Evolutionary conservation across 2,329 filamentous ascomycete genomes (phyloP).

Genomic region (Aspergillus sclerotialis): DNA sequence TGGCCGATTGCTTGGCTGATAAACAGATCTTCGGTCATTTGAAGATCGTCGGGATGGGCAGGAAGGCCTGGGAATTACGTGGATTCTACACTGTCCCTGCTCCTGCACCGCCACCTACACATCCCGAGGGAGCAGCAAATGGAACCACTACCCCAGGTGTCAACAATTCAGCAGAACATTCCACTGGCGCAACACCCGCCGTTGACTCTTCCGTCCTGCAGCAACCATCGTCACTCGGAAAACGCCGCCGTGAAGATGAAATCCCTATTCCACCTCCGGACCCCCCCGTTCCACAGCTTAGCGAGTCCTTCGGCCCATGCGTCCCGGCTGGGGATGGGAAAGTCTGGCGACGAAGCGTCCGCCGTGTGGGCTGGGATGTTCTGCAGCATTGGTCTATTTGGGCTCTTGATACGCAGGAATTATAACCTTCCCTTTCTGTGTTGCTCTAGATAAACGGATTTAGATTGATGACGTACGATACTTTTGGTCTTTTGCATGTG

Average conservation of each 20-base stretch:
- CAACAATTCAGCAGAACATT: background rate
- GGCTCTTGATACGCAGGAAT: conserved; percentile 35
- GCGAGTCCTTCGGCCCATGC: background rate
- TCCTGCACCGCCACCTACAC: background rate
- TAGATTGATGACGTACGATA: too few relatives aligned
- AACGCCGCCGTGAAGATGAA: conserved; percentile 12
- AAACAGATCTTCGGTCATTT: conserved; percentile 24
- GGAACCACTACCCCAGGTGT: background rate
- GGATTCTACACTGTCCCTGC: conserved; percentile 28
- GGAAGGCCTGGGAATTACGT: conserved; percentile 32
- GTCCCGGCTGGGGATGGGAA: conserved; percentile 10
- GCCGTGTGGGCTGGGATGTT: conserved; percentile 33
- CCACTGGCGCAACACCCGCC: background rate
- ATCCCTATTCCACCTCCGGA: background rate
- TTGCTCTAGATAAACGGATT: too few relatives aligned
- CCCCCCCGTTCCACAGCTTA: background rate
- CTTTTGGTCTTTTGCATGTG: too few relatives aligned
- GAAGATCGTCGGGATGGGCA: conserved; percentile 31
- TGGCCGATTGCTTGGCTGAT: conserved; percentile 26
- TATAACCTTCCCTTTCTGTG: conserved; percentile 13
- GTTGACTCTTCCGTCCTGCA: background rate
- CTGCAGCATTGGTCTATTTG: conserved; percentile 39
- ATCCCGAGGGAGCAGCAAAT: background rate
- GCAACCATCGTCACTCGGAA: conserved; percentile 12
- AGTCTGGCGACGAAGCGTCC: conserved; percentile 26